phyloP scores from a whole-genome alignment of 208 protist genomes.

The Willaertia magna region DNA sequence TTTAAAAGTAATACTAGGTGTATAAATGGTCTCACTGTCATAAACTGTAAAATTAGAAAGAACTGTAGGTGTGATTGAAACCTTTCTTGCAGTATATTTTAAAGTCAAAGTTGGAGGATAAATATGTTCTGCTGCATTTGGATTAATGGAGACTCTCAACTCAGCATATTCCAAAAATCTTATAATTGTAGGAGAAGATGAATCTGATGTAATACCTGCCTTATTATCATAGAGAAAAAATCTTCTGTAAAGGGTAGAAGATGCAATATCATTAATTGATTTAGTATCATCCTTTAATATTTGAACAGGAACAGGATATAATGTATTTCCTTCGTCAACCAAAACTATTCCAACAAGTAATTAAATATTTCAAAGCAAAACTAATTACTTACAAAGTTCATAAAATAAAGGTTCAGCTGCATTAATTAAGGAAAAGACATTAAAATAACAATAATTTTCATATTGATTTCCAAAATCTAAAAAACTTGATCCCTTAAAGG shows the following conservation, averaged over 20 bases:
- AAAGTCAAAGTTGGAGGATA: constrained; percentile 1
- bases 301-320: constrained; percentile 13
- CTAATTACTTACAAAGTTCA: not conserved
- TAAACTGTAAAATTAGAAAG: not conserved
- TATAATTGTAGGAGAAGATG: not conserved
- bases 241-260: not conserved
- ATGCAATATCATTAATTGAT: not conserved
- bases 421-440: not conserved
- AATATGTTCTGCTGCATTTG: not conserved
- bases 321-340: not conserved
- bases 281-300: not conserved
- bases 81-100: not conserved
- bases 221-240: constrained; percentile 18
- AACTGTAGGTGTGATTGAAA: not conserved
- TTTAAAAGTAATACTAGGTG: not conserved
- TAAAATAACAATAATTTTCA: not conserved
- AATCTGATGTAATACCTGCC: not conserved
- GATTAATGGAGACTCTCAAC: not conserved
- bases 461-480: not conserved
- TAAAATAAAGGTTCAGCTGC: not conserved
- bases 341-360: not conserved
- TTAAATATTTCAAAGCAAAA: not conserved
- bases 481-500: not conserved
- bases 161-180: not conserved
- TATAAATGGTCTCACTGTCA: not conserved